Evolutionary conservation across 2,329 filamentous ascomycete genomes (phyloP).

Genomic region (Fusarium bactridioides): DNA sequence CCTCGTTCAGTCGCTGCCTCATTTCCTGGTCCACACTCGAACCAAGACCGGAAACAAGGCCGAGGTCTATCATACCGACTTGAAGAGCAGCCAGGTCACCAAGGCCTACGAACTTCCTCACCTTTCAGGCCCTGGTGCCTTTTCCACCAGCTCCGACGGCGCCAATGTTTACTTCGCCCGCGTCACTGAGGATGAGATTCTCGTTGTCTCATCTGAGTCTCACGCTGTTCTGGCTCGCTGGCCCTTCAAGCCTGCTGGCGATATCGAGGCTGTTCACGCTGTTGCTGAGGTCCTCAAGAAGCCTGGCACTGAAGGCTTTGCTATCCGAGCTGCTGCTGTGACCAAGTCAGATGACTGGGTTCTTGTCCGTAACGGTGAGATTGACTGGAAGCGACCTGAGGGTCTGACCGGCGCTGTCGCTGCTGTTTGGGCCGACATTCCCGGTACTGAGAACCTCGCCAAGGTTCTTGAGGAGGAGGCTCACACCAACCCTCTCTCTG

Average conservation of each 20-base stretch:
- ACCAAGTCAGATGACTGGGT: conserved; percentile 78
- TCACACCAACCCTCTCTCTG: conserved; percentile 78
- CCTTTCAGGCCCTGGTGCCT: conserved; percentile 73
- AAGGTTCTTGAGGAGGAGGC: conserved; percentile 86
- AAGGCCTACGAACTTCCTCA: conserved; percentile 83
- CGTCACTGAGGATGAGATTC: conserved; percentile 76
- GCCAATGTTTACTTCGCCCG: conserved; percentile 91
- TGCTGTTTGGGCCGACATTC: conserved; percentile 81
- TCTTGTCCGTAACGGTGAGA: conserved; percentile 81
- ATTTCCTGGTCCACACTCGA: conserved; percentile 86
- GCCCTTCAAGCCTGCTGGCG: conserved; percentile 60
- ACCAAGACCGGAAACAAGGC: conserved; percentile 77
- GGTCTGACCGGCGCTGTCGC: conserved; percentile 81
- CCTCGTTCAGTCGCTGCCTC: conserved; percentile 73
- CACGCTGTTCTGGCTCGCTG: conserved; percentile 80
- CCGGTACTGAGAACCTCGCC: conserved; percentile 75
- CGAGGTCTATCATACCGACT: conserved; percentile 84
- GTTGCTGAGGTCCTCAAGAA: conserved; percentile 85
- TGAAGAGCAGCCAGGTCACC: conserved; percentile 72
- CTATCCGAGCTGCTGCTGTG: conserved; percentile 78
- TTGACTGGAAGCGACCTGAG: conserved; percentile 83
- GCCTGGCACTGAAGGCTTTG: conserved; percentile 68
- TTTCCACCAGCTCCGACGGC: conserved; percentile 79
- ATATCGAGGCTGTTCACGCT: conserved; percentile 66
- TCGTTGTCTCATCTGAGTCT: conserved; percentile 78